Evolutionary conservation across 2,329 filamentous ascomycete species (phyloP), one percentile per base, ranked within the genome.

Genomic region (Penicillium sp.): DNA sequence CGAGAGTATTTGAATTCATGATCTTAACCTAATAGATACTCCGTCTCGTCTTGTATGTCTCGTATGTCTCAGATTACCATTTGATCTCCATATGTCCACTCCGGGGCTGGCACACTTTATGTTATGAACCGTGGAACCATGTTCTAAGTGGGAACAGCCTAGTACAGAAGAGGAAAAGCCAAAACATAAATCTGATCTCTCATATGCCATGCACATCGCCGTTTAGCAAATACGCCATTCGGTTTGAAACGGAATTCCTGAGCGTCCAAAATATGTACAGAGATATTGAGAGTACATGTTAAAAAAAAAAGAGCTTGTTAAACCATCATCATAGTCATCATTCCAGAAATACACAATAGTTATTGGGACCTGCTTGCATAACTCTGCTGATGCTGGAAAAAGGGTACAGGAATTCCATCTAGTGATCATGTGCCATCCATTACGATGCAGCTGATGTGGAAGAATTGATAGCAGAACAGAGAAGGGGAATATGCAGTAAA

Each of bases 181-280:
- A 27, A 39, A 49, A 48, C 49, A 53, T 27, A 59, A 55, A 63
- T 63, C 55, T 64, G 64, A 66, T 63, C 50, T 36, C 58, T 66
- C 64, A 66, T 66, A 66, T 66, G 60, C 58, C 42, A 63, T 64
- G 61, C 63, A 56, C 42, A 48, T 53, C 44, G 51, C 41, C 39
- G 31, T 33, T 44, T 10, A 33, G 25, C 15, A 49, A 42, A 43
- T 31, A 49, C 57, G 53, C 56, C 44, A 55, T 36, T 43, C 19
- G 15, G 53, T 57, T 43, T 49, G 54, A 60, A 55, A 61, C 61
- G 51, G 44, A 57, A 62, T 61, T 57, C 57, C 42, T 43, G 44
- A 44, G 33, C 33, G 12, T 19, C 50, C 17, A n/a, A 64, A 56
- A 57, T 61, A 63, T 65, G 59, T 62, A 57, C 48, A 59, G n/a